Evolutionary conservation across 2,329 filamentous ascomycete species (phyloP).

Genomic region (Xylariaceae sp.): DNA sequence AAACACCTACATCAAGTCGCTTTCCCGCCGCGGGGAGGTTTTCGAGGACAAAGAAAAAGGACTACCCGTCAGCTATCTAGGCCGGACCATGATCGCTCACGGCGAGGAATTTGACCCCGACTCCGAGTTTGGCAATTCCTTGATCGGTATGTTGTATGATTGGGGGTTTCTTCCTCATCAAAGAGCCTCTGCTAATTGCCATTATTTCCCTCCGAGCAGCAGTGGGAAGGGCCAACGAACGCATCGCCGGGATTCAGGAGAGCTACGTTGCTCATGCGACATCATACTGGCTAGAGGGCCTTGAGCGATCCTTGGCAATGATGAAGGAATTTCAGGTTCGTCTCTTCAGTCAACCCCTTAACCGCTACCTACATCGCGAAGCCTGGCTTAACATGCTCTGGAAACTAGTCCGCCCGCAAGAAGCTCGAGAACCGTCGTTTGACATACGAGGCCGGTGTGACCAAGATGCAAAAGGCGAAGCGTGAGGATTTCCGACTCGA

Average conservation of each 20-base stretch:
- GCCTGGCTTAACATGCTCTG: constrained; percentile 15
- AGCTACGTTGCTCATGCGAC: constrained; percentile 74
- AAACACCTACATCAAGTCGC: constrained; percentile 80
- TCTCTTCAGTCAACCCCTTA: constrained; percentile 1
- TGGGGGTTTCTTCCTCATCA: not conserved
- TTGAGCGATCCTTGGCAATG: constrained; percentile 83
- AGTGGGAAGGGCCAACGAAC: constrained; percentile 82
- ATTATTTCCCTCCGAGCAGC: constrained; percentile 38
- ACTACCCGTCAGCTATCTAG: constrained; percentile 72
- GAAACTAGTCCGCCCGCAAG: constrained; percentile 66
- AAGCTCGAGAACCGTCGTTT: constrained; percentile 88
- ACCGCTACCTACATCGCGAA: not conserved
- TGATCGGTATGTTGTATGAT: constrained; percentile 55
- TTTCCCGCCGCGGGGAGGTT: constrained; percentile 76
- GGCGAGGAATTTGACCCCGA: constrained; percentile 89
- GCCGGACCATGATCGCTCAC: constrained; percentile 79
- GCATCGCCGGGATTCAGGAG: constrained; percentile 80
- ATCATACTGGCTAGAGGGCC: constrained; percentile 81
- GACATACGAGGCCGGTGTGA: constrained; percentile 83
- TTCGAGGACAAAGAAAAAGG: constrained; percentile 82
- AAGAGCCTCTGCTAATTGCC: constrained; percentile 10
- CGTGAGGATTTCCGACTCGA: constrained; percentile 90
- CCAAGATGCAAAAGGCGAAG: constrained; percentile 90
- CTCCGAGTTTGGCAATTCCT: constrained; percentile 85
- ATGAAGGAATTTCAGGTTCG: constrained; percentile 96